These are phyloP conservation scores for Tulasnella calospora DNA, from an alignment of 768 basidiomycete genomes.

Conservation along the genomic window DNA sequence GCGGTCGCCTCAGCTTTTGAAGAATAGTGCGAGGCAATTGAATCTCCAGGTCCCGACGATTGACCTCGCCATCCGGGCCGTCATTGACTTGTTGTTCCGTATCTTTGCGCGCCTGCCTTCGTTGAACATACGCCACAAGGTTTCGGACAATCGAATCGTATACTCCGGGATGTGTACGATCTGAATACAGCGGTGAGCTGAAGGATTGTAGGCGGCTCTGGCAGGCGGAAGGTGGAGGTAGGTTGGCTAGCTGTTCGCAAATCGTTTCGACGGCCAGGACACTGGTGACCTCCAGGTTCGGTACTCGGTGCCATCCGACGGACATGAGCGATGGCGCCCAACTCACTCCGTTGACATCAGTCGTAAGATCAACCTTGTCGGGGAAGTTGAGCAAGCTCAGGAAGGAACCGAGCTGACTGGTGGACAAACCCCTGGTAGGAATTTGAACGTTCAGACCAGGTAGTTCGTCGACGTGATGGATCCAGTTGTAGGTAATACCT, in stretches of 20 bases:
- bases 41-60: not conserved
- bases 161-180: not conserved
- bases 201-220: not conserved
- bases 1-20: not conserved
- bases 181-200: not conserved
- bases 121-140: not conserved
- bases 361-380: not conserved
- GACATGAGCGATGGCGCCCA: not conserved
- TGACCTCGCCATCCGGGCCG: not conserved
- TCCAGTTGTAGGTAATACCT: not conserved
- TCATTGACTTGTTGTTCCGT: not conserved
- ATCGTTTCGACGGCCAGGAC: not conserved
- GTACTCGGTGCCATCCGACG: not conserved
- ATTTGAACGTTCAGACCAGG: not conserved
- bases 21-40: not conserved
- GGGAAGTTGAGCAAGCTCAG: not conserved
- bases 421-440: not conserved
- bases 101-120: not conserved
- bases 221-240: not conserved
- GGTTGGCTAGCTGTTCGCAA: not conserved
- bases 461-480: not conserved
- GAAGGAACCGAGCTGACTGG: not conserved
- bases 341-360: not conserved
- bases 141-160: not conserved
- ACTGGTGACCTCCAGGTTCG: not conserved